phyloP scores from a whole-genome alignment of 371 early-diverging fungal species.

The Sporodiniella umbellata region DNA sequence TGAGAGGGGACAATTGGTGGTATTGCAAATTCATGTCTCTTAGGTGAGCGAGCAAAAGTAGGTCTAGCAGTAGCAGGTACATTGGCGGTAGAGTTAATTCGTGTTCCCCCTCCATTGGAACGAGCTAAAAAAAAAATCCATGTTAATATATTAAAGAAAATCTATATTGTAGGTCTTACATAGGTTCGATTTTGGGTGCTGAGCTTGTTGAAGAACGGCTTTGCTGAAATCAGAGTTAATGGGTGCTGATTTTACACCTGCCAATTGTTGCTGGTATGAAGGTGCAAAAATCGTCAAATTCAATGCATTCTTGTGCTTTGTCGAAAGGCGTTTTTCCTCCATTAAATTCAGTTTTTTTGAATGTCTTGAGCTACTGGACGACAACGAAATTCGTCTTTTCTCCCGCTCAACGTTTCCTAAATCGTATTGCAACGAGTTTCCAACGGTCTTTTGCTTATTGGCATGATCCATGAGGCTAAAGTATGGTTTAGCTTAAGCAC shows the following conservation, averaged over 20 bases:
- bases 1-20: constrained; percentile 54
- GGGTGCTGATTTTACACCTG: constrained; percentile 56
- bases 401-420: constrained; percentile 1
- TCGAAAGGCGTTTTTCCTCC: constrained; percentile 22
- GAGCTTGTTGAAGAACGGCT: constrained; percentile 10
- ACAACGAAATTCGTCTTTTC: constrained; percentile 14
- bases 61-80: constrained; percentile 13
- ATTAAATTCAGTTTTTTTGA: constrained; percentile 14
- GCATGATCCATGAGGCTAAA: background rate
- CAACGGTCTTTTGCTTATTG: background rate
- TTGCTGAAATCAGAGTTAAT: constrained; percentile 43
- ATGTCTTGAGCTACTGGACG: constrained; percentile 5
- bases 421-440: background rate
- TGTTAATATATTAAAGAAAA: constrained; percentile 1
- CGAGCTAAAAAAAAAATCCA: background rate
- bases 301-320: constrained; percentile 47
- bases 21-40: constrained; percentile 44
- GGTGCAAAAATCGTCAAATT: constrained; percentile 59
- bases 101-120: background rate
- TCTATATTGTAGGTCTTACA: background rate
- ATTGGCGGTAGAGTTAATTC: background rate
- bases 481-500: background rate
- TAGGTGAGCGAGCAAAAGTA: constrained; percentile 24
- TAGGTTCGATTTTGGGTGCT: constrained; percentile 1
- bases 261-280: constrained; percentile 51